Conservation (phyloP, 805 yeast genomes). For the Saccharomyces mikatae region DNA sequence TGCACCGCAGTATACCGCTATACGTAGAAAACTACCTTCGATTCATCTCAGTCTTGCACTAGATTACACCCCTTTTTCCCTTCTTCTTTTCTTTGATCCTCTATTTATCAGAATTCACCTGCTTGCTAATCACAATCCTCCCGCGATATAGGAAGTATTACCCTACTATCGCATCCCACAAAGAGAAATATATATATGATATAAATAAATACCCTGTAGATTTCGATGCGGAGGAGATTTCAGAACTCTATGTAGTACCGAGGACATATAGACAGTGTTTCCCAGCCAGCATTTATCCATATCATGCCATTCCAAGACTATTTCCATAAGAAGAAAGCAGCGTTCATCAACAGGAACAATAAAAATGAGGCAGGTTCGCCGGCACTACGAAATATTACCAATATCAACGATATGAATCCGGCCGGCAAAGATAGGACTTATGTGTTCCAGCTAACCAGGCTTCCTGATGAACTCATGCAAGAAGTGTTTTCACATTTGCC, state of each 20-base stretch:
- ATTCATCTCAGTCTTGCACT: not conserved
- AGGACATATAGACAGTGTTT: not conserved
- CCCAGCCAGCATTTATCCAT: not conserved
- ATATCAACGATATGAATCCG: not conserved
- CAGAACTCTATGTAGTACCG: not conserved
- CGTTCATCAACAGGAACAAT: not conserved
- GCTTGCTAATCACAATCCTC: not conserved
- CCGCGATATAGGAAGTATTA: not conserved
- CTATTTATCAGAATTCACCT: not conserved
- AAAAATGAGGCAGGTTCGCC: not conserved
- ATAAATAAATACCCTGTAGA: not conserved
- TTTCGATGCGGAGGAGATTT: not conserved
- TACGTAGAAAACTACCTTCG: not conserved
- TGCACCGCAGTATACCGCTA: not conserved
- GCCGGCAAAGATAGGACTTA: not conserved
- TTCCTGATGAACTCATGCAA: conserved; percentile 26
- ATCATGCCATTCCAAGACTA: not conserved
- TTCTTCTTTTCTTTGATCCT: not conserved
- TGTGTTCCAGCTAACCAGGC: conserved; percentile 11
- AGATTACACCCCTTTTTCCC: not conserved
- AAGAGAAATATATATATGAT: not conserved
- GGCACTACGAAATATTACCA: not conserved
- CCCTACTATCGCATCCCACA: not conserved
- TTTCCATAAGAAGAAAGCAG: not conserved
- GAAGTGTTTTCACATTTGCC: conserved; percentile 31